phyloP scores from a whole-genome alignment of 345 rosid genomes.

The Lepidium didymum region DNA sequence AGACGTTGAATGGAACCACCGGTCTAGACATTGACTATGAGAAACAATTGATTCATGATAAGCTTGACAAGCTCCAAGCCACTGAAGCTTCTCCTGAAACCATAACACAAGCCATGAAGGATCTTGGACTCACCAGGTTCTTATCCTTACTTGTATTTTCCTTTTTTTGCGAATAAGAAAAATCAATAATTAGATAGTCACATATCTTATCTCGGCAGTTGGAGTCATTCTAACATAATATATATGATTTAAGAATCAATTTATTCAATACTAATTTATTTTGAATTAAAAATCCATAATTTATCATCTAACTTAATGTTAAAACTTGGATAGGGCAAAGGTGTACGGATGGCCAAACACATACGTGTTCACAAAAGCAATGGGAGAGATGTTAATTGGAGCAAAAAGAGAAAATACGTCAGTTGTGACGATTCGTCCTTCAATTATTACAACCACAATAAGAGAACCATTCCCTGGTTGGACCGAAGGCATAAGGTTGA shows the following conservation, averaged over 20 bases:
- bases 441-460: conserved; percentile 41
- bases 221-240: no score
- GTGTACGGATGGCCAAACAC: conserved; percentile 52
- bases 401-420: conserved; percentile 32
- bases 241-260: no score
- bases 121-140: conserved; percentile 56
- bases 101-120: conserved; percentile 45
- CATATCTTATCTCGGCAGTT: no score
- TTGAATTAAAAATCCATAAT: not conserved
- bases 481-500: conserved; percentile 50
- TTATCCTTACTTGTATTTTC: not conserved
- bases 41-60: conserved; percentile 37
- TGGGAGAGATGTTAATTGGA: conserved; percentile 48
- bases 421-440: conserved; percentile 37
- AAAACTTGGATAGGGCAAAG: conserved; percentile 31
- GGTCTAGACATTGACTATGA: conserved; percentile 51
- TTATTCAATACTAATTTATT: no score
- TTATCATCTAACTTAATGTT: no score
- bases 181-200: not conserved
- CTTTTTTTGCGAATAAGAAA: not conserved
- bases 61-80: conserved; percentile 35
- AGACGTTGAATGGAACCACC: conserved; percentile 41
- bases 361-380: conserved; percentile 48
- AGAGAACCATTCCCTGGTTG: conserved; percentile 56
- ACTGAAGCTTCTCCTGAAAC: conserved; percentile 32